Evolutionary conservation across 768 basidiomycete genomes (phyloP).

Genomic region (Melanogaster broomeanus): DNA sequence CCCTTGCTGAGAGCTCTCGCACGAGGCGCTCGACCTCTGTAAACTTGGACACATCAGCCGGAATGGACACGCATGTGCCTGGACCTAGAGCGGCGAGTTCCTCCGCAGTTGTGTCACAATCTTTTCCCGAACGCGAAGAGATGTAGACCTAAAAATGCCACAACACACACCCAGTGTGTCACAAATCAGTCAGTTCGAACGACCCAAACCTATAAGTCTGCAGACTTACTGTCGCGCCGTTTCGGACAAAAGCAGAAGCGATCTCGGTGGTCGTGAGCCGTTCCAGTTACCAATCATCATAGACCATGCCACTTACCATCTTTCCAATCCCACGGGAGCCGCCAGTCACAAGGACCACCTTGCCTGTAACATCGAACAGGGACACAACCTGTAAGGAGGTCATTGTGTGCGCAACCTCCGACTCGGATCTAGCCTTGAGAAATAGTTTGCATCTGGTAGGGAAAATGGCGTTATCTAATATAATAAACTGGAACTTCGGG

Average conservation of each 20-base stretch:
- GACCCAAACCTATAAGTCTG: slow-evolving; percentile 7
- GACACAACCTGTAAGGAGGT: slow-evolving; percentile 35
- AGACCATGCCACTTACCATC: slow-evolving; percentile 44
- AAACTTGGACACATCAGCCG: slow-evolving; percentile 54
- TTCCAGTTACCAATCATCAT: slow-evolving; percentile 1
- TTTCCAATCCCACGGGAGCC: slow-evolving; percentile 68
- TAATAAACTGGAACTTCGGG: background rate
- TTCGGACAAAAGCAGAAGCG: slow-evolving; percentile 60
- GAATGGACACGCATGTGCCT: slow-evolving; percentile 54
- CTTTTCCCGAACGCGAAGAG: slow-evolving; percentile 54
- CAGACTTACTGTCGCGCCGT: slow-evolving; percentile 54
- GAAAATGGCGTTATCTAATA: background rate
- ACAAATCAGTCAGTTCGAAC: slow-evolving; percentile 4
- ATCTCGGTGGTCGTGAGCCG: slow-evolving; percentile 42
- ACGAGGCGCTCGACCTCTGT: slow-evolving; percentile 56
- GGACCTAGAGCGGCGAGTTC: slow-evolving; percentile 55
- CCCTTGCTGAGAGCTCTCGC: slow-evolving; percentile 48
- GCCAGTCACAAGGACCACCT: slow-evolving; percentile 63
- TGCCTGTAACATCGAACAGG: slow-evolving; percentile 53
- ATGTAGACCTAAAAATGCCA: slow-evolving; percentile 53
- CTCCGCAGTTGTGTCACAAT: slow-evolving; percentile 51
- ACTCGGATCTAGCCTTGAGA: background rate
- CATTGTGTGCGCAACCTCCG: slow-evolving; percentile 29
- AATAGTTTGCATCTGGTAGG: background rate
- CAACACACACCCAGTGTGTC: background rate